Evolutionary conservation across 2,329 filamentous ascomycete genomes (phyloP).

Genomic region (Colletotrichum echinochloae): DNA sequence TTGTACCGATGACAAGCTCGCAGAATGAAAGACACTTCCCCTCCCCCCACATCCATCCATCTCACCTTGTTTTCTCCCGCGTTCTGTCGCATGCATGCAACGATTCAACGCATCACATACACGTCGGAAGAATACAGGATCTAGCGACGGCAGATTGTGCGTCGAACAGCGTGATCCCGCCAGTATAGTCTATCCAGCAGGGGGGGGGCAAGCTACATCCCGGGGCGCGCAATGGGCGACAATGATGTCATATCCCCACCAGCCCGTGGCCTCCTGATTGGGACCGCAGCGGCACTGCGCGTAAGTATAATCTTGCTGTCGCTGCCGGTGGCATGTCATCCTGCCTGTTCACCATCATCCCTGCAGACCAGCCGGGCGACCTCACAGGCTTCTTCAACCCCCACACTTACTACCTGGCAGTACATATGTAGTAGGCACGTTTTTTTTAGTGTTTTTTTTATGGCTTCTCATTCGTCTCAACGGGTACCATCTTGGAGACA

Average conservation of each 20-base stretch:
- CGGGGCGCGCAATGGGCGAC: conserved; percentile 20
- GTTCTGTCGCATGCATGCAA: conserved; percentile 15
- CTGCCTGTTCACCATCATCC: conserved; percentile 44
- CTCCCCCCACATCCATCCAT: not conserved
- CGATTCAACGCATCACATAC: conserved; percentile 10
- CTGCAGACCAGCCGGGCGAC: conserved; percentile 12
- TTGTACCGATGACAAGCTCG: conserved; percentile 4
- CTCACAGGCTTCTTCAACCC: conserved; percentile 13
- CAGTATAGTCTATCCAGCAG: not conserved
- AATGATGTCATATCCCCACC: conserved; percentile 45
- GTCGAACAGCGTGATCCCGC: conserved; percentile 2
- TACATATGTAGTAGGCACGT: no score
- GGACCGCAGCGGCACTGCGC: conserved; percentile 22
- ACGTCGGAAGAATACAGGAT: not conserved
- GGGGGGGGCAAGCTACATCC: conserved; percentile 15
- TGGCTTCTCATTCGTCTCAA: not conserved
- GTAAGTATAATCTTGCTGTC: not conserved
- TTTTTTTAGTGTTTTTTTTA: not conserved
- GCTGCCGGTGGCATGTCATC: conserved; percentile 47
- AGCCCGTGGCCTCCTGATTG: conserved; percentile 32
- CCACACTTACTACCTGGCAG: conserved; percentile 1
- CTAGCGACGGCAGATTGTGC: not conserved
- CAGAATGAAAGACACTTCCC: not conserved
- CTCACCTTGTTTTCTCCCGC: conserved; percentile 17
- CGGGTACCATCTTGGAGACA: not conserved